Percentiles rank a stretch among this genome's conserved stretches.
phyloP scores from a whole-genome alignment of 495 filamentous ascomycete genomes.

The Talaromyces adpressus region DNA sequence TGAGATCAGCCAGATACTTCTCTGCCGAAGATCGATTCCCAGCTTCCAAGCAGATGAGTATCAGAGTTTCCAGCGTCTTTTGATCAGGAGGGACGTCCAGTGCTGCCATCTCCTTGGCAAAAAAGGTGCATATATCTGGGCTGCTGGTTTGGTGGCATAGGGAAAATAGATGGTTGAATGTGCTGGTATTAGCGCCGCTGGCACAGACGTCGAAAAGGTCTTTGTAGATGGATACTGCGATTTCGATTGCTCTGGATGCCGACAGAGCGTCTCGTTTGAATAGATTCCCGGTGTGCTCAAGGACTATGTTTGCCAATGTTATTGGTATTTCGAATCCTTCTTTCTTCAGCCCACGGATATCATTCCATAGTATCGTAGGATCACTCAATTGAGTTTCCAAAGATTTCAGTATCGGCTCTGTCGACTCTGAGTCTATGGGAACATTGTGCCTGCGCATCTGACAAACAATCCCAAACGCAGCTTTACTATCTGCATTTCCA shows the following conservation, averaged over 20 bases:
- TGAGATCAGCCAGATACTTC: slow-evolving; percentile 34
- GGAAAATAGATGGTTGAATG: slow-evolving; percentile 62
- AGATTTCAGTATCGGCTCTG: slow-evolving; percentile 46
- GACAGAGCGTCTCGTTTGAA: slow-evolving; percentile 18
- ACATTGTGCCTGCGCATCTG: slow-evolving; percentile 61
- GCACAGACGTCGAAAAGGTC: slow-evolving; percentile 55
- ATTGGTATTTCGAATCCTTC: slow-evolving; percentile 22
- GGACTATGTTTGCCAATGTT: slow-evolving; percentile 23
- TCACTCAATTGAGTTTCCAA: slow-evolving; percentile 26
- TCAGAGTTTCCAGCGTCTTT: slow-evolving; percentile 60
- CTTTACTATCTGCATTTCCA: slow-evolving; percentile 42
- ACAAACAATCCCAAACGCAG: slow-evolving; percentile 54
- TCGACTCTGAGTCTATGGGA: slow-evolving; percentile 24
- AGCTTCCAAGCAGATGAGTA: slow-evolving; percentile 53
- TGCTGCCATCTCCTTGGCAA: slow-evolving; percentile 67
- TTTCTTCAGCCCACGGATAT: slow-evolving; percentile 45
- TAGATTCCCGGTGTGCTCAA: slow-evolving; percentile 25
- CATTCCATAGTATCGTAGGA: slow-evolving; percentile 38
- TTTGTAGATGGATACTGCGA: slow-evolving; percentile 65
- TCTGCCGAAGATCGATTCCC: slow-evolving; percentile 32
- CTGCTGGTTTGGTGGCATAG: slow-evolving; percentile 45
- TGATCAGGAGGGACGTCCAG: slow-evolving; percentile 51
- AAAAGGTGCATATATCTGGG: slow-evolving; percentile 55
- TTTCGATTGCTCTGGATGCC: slow-evolving; percentile 19
- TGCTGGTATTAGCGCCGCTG: slow-evolving; percentile 49